A percentile compares a stretch with the other conserved stretches of the same genome.
Evolutionary conservation across 2,329 filamentous ascomycete genomes (phyloP).

Genomic region (Arthrobotrys megalospora): DNA sequence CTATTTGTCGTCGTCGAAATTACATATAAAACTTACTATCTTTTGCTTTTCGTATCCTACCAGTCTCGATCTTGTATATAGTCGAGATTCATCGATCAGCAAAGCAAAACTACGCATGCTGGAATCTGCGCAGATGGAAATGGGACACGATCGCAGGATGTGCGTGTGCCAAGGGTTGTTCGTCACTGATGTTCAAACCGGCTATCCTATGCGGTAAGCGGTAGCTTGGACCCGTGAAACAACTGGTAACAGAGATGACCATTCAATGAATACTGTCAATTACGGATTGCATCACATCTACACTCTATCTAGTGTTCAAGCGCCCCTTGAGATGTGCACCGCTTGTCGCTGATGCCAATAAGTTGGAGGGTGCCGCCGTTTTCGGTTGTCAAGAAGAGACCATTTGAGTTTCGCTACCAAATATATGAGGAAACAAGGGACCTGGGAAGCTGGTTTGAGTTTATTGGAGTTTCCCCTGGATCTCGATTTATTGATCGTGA

Average conservation of each 20-base stretch:
- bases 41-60: background rate
- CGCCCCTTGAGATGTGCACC: background rate
- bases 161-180: constrained; percentile 22
- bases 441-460: constrained; percentile 19
- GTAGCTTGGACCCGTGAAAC: background rate
- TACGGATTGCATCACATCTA: background rate
- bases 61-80: background rate
- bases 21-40: background rate
- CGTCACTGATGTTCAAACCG: constrained; percentile 16
- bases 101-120: background rate
- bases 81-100: background rate
- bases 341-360: constrained; percentile 25
- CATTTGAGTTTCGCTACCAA: constrained; percentile 24
- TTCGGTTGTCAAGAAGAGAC: constrained; percentile 10
- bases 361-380: constrained; percentile 3
- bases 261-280: too few species aligned
- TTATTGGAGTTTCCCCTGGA: background rate
- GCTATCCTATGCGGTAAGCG: constrained; percentile 7
- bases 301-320: background rate
- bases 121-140: constrained; percentile 1
- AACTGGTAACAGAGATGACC: background rate
- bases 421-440: background rate
- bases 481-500: too few species aligned
- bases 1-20: background rate
- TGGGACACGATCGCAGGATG: constrained; percentile 9